Evolutionary conservation across 306 rosid species (phyloP).

Genomic region (Corylus heterophylla): DNA sequence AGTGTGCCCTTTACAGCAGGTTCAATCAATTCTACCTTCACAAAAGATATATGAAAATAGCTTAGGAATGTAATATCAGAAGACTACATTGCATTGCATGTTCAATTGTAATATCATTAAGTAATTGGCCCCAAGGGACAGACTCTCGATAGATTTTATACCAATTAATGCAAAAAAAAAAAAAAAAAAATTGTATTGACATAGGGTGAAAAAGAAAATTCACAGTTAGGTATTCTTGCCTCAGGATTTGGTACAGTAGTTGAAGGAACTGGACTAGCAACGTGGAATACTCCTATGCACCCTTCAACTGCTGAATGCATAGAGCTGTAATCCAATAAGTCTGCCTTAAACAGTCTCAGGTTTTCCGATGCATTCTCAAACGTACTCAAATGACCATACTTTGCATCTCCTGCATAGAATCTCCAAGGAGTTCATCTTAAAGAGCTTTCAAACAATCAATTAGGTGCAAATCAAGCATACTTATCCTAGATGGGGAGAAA

Average conservation of each 20-base stretch:
- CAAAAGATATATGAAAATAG: not conserved
- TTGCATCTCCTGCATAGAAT: conserved; percentile 27
- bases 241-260: conserved; percentile 32
- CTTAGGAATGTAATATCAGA: not conserved
- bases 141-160: too few species aligned
- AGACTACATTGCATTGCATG: not conserved
- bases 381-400: conserved; percentile 36
- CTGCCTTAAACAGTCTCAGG: conserved; percentile 41
- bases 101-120: not conserved
- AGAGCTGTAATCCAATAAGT: conserved; percentile 33
- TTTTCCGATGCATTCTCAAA: conserved; percentile 43
- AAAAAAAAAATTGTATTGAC: not conserved
- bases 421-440: not conserved
- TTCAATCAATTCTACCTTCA: conserved; percentile 30
- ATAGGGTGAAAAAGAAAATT: not conserved
- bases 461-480: not conserved
- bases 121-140: too few species aligned
- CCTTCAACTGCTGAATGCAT: conserved; percentile 38
- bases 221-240: conserved; percentile 19
- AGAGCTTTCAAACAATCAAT: not conserved
- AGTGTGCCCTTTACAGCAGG: conserved; percentile 31
- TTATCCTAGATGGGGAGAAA: not conserved
- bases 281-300: conserved; percentile 51
- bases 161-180: not conserved
- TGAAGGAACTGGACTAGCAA: conserved; percentile 56